Evolutionary conservation across 192 early-diverging fungal species (phyloP).

Genomic region (Backusella australiensis): DNA sequence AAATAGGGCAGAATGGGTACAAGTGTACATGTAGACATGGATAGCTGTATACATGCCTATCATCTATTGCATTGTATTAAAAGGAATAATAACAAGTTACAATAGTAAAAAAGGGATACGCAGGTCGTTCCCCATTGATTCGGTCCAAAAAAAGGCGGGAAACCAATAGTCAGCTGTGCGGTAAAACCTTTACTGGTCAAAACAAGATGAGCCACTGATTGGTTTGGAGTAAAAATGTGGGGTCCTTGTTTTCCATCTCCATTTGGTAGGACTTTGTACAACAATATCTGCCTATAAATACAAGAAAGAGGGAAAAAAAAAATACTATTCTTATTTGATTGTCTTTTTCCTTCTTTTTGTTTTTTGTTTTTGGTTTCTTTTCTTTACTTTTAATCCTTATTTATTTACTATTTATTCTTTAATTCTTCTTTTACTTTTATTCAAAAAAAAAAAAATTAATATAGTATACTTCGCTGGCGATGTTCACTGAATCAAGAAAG

Average conservation of each 20-base stretch:
- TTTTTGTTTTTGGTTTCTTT: not conserved
- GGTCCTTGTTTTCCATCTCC: slow-evolving; percentile 6
- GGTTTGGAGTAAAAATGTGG: slow-evolving; percentile 14
- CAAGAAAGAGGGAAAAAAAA: not conserved
- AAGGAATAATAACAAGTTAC: too few relatives aligned
- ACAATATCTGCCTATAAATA: not conserved
- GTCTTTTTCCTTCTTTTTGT: not conserved
- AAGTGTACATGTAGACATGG: too few relatives aligned
- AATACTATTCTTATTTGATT: not conserved
- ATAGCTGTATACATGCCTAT: too few relatives aligned
- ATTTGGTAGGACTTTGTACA: not conserved
- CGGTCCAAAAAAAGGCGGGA: slow-evolving; percentile 6
- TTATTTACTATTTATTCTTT: not conserved
- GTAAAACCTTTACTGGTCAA: not conserved
- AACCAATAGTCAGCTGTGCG: not conserved
- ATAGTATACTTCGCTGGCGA: slow-evolving; percentile 15
- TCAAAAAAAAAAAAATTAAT: not conserved
- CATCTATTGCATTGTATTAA: too few relatives aligned
- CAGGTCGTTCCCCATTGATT: not conserved
- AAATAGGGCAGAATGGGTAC: too few relatives aligned
- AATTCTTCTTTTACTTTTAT: not conserved
- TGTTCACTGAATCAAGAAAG: slow-evolving; percentile 18
- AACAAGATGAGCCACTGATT: slow-evolving; percentile 9
- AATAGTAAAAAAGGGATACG: not conserved
- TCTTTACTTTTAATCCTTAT: not conserved